Conservation (phyloP, 495 filamentous ascomycete species). For the Talaromyces proteolyticus region DNA sequence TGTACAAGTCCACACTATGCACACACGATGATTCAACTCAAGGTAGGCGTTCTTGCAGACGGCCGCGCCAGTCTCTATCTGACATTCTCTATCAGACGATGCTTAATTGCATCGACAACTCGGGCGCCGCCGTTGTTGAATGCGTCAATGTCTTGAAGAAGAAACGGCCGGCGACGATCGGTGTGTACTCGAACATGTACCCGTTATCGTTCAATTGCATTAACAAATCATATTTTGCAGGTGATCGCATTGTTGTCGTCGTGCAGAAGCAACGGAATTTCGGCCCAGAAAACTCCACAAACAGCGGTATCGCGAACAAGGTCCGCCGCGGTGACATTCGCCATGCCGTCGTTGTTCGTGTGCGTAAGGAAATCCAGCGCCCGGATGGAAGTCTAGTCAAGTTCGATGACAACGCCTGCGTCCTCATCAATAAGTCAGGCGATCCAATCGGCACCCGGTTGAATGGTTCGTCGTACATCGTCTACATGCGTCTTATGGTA, state of each 20-base stretch:
- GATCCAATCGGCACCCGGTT: slow-evolving; percentile 92
- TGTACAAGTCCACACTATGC: slow-evolving; percentile 17
- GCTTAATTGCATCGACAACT: slow-evolving; percentile 99
- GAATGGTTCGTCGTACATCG: slow-evolving; percentile 53
- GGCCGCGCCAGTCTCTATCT: neutral
- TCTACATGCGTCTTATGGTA: neutral
- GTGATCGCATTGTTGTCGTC: slow-evolving; percentile 94
- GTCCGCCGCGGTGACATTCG: slow-evolving; percentile 95
- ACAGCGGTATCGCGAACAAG: slow-evolving; percentile 70
- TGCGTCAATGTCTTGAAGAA: slow-evolving; percentile 88
- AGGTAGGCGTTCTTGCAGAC: slow-evolving; percentile 47
- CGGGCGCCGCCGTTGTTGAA: slow-evolving; percentile 94
- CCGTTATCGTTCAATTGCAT: neutral
- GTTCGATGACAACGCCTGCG: slow-evolving; percentile 98
- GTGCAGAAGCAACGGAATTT: slow-evolving; percentile 91
- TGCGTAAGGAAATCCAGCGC: slow-evolving; percentile 76
- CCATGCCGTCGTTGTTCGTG: slow-evolving; percentile 93
- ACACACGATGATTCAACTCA: slow-evolving; percentile 93
- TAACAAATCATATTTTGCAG: slow-evolving; percentile 36
- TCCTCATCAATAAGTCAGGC: slow-evolving; percentile 93
- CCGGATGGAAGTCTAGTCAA: slow-evolving; percentile 82
- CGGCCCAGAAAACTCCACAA: slow-evolving; percentile 52
- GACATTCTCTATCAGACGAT: slow-evolving; percentile 62
- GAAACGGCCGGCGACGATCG: slow-evolving; percentile 84
- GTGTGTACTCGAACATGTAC: slow-evolving; percentile 43